Base-by-base conservation (phyloP, 345 rosid species). In the Aquilaria malaccensis region DNA sequence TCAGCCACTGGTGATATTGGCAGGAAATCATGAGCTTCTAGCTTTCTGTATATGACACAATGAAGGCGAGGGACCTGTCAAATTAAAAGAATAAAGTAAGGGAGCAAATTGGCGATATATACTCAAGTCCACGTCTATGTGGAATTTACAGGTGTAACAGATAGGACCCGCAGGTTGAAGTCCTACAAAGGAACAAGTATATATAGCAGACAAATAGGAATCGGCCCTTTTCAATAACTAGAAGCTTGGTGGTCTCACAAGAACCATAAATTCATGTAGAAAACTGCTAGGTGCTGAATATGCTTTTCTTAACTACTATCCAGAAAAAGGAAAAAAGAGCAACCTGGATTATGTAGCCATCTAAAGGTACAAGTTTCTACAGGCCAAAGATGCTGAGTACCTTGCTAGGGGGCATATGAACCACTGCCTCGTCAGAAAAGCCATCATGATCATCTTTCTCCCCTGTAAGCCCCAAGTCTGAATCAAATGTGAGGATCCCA, bases 41-140 rank as follows among this genome's bases (percentile, higher is more conserved):
- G 97, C 83, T 88, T 94, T 80, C 85, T 79, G 65, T 84, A 87
- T 65, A 90, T 30, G 46, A 90, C 58, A 70, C 99, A 94, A 66
- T 94, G 99, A 63, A 94, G 85, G 52, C 89, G 84, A 62, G 97
- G 99, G 32, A 94, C 92, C 85, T 86, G 68, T 37, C 41, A 74
- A 46, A 41, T 47, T 9, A 68, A 62, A 63, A 54, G n/a, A 75
- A 22, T 45, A 37, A 37, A 9, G 3, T 37, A 22, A 22, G n/a
- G 30, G 32, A 30, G 9, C 12, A 32, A 14, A 52, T 3, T 32
- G 11, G 32, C 10, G 10, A 2, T 11, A 50, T 30, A 13, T 13
- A 6, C 52, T 50, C 12, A 51, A 62, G 30, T 41, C 41, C 50
- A 52, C 58, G 13, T 33, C 41, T 4, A 37, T 37, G 5, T 37